Percentiles rank a stretch among this genome's conserved stretches.
phyloP scores from a whole-genome alignment of 2,329 filamentous ascomycete species.

The Diaporthe sp. region DNA sequence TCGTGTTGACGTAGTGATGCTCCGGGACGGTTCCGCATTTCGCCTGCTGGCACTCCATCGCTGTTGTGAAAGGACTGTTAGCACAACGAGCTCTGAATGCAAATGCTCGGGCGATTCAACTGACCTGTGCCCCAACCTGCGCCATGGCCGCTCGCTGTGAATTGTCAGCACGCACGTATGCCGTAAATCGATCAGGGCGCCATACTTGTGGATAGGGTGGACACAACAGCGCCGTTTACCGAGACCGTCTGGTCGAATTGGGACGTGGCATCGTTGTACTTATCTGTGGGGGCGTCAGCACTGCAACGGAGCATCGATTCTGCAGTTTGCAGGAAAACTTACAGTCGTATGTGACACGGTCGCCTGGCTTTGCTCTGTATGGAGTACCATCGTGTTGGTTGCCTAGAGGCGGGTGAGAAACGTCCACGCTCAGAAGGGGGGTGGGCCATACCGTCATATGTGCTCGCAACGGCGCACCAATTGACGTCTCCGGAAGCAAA shows the following conservation, averaged over 20 bases:
- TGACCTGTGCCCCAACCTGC: neutral
- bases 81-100: neutral
- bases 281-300: neutral
- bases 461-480: conserved; percentile 22
- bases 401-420: neutral
- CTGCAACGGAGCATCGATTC: neutral
- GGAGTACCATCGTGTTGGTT: neutral
- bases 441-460: neutral
- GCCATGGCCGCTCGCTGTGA: neutral
- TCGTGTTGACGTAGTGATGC: conserved; percentile 58
- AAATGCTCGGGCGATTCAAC: neutral
- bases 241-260: neutral
- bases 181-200: accelerated
- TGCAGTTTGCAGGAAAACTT: neutral
- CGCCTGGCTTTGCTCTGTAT: neutral
- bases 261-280: neutral
- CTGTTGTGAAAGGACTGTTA: conserved; percentile 19
- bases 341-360: conserved; percentile 14
- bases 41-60: conserved; percentile 52
- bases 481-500: neutral
- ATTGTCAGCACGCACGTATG: neutral
- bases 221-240: neutral
- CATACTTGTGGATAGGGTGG: neutral
- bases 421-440: neutral
- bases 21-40: conserved; percentile 57